Evolutionary conservation across 148 eudicot species (phyloP), one percentile per base, ranked within the genome.

Genomic region (Rhododendron kiyosumense): DNA sequence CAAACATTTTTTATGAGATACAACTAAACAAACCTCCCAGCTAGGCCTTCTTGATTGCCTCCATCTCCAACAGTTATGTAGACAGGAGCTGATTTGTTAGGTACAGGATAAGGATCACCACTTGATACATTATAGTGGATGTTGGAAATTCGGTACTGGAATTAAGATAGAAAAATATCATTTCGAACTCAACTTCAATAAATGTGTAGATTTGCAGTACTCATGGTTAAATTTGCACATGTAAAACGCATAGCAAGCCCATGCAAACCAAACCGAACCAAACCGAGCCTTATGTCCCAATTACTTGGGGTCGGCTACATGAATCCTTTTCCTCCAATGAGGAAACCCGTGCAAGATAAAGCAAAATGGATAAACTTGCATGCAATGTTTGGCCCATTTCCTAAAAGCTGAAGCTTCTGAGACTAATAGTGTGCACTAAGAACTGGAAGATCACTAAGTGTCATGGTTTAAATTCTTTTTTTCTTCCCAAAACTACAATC

Each of bases 11-110:
- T 34, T 5, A 78, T 4, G 5, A 71, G 52, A 30, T 14, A 20
- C 3, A 43, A 82, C 79, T 18, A 86, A 84, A 79, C 86, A 84
- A 83, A 96, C 99, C 90, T 96, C 49, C 83, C 85, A 88, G 99
- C 98, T 87, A 97, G 94, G 86, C 99, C 99, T 92, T 94, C 98
- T 86, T 92, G 98, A 90, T 97, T 95, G 88, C 99, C 99, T 43
- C 99, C 98, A 91, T 97, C 99, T 65, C 99, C 99, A 76, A 97
- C 93, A 79, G 98, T 97, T 67, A 97, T 89, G 85, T 97, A 97
- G 51, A 97, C 86, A 24, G 99, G 99, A 86, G 99, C 99, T 46
- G 91, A 84, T 87, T 92, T 87, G 86, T 97, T 94, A 7, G 92
- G 90, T 20, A 92, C 89, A 28, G 99, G 98, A 90, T 88, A 91